Percentiles rank a stretch among this genome's conserved stretches.
phyloP scores from a whole-genome alignment of 345 rosid species.

The Boechera divaricarpa region DNA sequence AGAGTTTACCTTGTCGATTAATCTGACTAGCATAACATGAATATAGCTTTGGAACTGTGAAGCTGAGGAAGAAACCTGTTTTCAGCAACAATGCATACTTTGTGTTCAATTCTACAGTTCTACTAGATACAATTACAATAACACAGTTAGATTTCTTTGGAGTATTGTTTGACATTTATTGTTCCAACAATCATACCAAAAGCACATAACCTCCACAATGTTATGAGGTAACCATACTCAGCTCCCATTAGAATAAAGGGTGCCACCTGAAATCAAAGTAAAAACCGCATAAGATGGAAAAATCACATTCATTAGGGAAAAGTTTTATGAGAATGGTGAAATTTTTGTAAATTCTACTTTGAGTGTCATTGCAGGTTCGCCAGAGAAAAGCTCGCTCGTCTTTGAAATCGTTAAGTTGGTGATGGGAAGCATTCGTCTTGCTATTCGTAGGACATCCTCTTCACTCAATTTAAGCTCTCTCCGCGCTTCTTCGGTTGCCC shows the following conservation, averaged over 20 bases:
- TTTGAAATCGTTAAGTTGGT: conserved; percentile 74
- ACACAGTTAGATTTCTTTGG: not conserved
- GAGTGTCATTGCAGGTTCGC: conserved; percentile 93
- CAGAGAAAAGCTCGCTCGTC: conserved; percentile 80
- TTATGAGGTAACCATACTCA: conserved; percentile 80
- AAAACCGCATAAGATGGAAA: conserved; percentile 6
- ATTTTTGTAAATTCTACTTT: conserved; percentile 52
- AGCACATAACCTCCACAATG: conserved; percentile 76
- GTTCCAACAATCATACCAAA: conserved; percentile 56
- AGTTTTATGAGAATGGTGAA: not conserved
- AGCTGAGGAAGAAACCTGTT: conserved; percentile 84
- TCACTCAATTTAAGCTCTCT: conserved; percentile 64
- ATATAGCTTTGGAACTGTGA: conserved; percentile 73
- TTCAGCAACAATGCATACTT: conserved; percentile 26
- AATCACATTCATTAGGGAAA: conserved; percentile 13
- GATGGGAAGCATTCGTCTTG: conserved; percentile 73
- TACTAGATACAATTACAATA: conserved; percentile 2
- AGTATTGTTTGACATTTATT: conserved; percentile 8
- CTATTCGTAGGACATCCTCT: conserved; percentile 66
- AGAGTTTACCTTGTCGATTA: conserved; percentile 61
- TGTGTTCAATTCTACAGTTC: conserved; percentile 4
- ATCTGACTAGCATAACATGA: conserved; percentile 66
- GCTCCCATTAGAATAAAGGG: conserved; percentile 89
- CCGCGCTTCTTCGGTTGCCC: conserved; percentile 50
- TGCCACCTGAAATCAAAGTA: conserved; percentile 60